Base-by-base conservation (phyloP, 2,329 filamentous ascomycete species). In the Claviceps spartinae region DNA sequence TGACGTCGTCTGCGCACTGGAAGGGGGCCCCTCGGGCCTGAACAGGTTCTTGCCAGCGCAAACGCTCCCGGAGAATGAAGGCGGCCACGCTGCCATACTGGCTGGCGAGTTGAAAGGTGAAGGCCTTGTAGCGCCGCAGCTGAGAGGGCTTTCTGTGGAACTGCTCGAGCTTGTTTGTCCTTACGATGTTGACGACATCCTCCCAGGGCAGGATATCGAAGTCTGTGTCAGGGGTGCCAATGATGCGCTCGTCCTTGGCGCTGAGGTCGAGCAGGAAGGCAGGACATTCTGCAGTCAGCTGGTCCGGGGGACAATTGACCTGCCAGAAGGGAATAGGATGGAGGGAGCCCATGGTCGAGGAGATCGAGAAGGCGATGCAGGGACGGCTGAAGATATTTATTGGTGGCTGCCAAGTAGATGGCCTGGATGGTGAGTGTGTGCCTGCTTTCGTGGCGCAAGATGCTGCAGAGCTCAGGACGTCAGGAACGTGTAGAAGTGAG, bases 81-180 rank as follows among this genome's bases (percentile, higher is more conserved):
- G 79, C 72, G 76, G 87, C 81, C 49, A 95, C 78, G 54, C 82
- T 88, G 48, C 89, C 89, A 69, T 91, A 78, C 49, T 82, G 69
- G 55, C 74, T 71, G 55, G 77, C 77, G 22, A 95, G 71, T 34
- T 75, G 64, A 62, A 79, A 76, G 22, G 76, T 83, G 66, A 82
- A 94, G 53, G 79, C 75, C 5, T 86, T 75, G 63, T 96, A 97
- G 44, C 78, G 76, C n/a, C 87, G 76, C 53, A 96, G 73, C 50
- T 93, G 79, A 3, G 82, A 85, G 0, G 91, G 89, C 1, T 82
- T 68, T 20, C 91, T 81, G 60, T 85, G 83, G 66, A 97, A 94
- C 13, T 72, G 71, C 61, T 88, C 82, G 46, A 96, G 81, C 8
- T 76, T 76, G 69, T 94, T 90, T 46, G 71, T 58, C 8, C 59